Evolutionary conservation across 1,284 basidiomycete genomes (phyloP).

Genomic region (Cryptococcus sp.): DNA sequence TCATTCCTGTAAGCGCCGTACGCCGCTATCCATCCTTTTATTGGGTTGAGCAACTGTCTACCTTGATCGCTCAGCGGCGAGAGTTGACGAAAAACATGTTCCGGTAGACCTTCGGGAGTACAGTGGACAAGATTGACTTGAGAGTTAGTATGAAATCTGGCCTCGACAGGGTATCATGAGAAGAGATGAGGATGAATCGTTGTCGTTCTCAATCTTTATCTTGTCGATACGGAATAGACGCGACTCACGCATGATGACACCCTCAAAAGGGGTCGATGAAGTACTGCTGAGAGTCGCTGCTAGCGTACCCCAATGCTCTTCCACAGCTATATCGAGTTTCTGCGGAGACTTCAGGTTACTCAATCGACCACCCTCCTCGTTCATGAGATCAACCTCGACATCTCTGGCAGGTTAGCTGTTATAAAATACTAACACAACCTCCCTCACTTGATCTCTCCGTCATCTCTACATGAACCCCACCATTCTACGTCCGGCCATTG

Average conservation of each 20-base stretch:
- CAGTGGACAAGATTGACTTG: constrained; percentile 41
- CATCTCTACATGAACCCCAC: constrained; percentile 25
- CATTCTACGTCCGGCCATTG: constrained; percentile 24
- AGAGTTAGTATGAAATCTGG: neutral
- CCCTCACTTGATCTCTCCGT: constrained; percentile 20
- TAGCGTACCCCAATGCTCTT: neutral
- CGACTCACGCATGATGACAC: constrained; percentile 6
- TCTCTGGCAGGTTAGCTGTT: neutral
- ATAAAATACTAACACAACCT: neutral
- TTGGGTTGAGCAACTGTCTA: constrained; percentile 6
- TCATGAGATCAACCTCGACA: no score
- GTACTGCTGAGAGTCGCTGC: neutral
- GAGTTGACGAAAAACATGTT: constrained; percentile 32
- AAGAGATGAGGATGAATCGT: neutral
- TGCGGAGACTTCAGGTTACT: neutral
- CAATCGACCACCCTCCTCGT: neutral
- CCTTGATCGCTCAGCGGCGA: constrained; percentile 13
- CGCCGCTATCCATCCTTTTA: constrained; percentile 27
- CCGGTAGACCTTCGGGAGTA: constrained; percentile 23
- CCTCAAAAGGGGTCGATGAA: neutral
- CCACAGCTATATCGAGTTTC: neutral
- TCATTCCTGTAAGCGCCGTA: constrained; percentile 36
- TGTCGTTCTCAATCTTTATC: neutral
- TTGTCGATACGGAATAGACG: neutral
- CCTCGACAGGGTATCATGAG: neutral